Evolutionary conservation across 176 grass and related monocot genomes (phyloP).

Genomic region (Coix lacrymajobi): DNA sequence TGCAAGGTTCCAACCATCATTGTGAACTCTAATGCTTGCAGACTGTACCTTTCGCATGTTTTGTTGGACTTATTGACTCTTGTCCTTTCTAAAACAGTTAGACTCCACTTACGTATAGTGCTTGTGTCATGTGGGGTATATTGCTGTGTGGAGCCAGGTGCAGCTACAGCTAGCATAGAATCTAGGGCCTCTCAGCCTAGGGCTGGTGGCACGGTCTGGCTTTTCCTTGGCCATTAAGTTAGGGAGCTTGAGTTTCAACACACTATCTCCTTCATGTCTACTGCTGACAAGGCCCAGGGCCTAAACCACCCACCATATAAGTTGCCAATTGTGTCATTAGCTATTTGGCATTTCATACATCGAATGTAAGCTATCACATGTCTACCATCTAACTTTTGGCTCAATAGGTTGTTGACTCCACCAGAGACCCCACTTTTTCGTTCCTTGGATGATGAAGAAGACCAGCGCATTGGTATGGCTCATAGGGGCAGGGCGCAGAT

Average conservation of each 20-base stretch:
- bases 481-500: constrained; percentile 59
- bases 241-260: neutral
- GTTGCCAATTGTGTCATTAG: neutral
- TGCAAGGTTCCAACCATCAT: neutral
- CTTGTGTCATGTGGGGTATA: neutral
- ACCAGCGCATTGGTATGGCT: constrained; percentile 22
- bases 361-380: neutral
- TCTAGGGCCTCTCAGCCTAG: neutral
- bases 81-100: neutral
- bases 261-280: neutral
- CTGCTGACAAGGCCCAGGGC: neutral
- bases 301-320: neutral
- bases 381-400: neutral
- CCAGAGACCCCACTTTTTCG: constrained; percentile 90
- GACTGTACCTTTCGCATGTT: neutral
- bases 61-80: neutral
- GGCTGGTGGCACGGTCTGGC: neutral
- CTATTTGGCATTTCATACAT: neutral
- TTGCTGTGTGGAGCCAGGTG: neutral
- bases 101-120: neutral
- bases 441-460: constrained; percentile 78
- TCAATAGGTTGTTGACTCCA: constrained; percentile 84
- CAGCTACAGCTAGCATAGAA: neutral
- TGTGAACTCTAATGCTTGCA: neutral
- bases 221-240: neutral